These are phyloP conservation scores for Vigna nakashimae DNA, from an alignment of 306 rosid genomes.

Conservation along the genomic window DNA sequence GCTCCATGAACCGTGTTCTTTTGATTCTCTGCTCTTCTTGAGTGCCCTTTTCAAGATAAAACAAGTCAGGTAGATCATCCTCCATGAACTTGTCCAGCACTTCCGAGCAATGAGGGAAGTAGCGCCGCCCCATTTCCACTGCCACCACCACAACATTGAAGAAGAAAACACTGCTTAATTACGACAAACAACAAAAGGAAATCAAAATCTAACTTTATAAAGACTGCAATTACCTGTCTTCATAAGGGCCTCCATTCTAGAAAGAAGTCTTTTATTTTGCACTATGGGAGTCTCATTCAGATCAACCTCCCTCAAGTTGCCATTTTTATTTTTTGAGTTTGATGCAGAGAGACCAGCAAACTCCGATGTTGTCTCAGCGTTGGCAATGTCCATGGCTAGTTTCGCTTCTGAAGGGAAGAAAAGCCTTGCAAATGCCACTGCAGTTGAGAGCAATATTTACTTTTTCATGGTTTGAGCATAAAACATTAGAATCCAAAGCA, in stretches of 20 bases:
- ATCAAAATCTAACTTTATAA: not conserved
- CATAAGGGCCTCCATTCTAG: conserved; percentile 67
- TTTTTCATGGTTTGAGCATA: conserved; percentile 23
- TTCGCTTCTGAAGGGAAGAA: conserved; percentile 89
- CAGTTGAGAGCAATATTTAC: conserved; percentile 33
- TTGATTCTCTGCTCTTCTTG: conserved; percentile 73
- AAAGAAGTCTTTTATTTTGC: conserved; percentile 71
- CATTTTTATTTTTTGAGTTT: conserved; percentile 60
- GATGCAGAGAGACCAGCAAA: conserved; percentile 58
- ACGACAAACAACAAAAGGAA: not conserved
- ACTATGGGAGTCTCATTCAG: conserved; percentile 81
- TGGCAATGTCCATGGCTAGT: conserved; percentile 85
- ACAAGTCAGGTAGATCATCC: conserved; percentile 74
- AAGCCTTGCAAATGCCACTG: conserved; percentile 89
- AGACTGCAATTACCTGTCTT: conserved; percentile 72
- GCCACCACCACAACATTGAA: conserved; percentile 28
- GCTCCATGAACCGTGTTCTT: conserved; percentile 81
- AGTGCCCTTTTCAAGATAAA: conserved; percentile 78
- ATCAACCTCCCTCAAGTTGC: conserved; percentile 79
- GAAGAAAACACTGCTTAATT: not conserved
- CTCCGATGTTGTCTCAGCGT: conserved; percentile 62
- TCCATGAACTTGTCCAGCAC: conserved; percentile 88
- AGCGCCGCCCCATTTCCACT: conserved; percentile 90
- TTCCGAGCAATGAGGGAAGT: conserved; percentile 92
- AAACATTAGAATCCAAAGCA: not conserved